A percentile compares a stretch with the other conserved stretches of the same genome.
These are phyloP conservation scores for Ustilago xerochloae DNA, from an alignment of 1,284 basidiomycete genomes.

Conservation along the genomic window DNA sequence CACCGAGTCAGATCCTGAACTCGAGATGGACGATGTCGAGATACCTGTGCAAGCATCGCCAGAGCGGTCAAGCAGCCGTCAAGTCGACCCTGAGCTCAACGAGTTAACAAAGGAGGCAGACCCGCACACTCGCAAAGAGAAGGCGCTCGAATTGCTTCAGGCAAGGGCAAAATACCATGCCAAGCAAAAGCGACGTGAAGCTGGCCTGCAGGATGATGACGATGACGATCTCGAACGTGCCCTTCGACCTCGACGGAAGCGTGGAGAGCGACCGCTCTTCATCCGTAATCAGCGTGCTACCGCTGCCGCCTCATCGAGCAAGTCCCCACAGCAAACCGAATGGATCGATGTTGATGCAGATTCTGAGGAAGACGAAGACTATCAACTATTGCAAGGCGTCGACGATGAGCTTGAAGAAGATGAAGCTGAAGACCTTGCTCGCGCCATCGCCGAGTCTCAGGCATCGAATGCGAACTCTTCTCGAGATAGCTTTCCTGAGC, in stretches of 20 bases:
- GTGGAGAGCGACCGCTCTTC: slow-evolving; percentile 40
- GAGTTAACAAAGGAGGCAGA: slow-evolving; percentile 44
- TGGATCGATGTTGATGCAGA: slow-evolving; percentile 45
- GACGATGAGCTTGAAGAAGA: slow-evolving; percentile 48
- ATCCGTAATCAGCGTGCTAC: slow-evolving; percentile 18
- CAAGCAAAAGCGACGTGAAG: slow-evolving; percentile 50
- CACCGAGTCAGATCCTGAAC: slow-evolving; percentile 39
- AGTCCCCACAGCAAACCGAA: slow-evolving; percentile 9
- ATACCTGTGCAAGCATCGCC: slow-evolving; percentile 35
- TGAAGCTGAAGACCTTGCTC: slow-evolving; percentile 55
- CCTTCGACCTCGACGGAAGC: slow-evolving; percentile 18
- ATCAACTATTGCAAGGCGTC: slow-evolving; percentile 8
- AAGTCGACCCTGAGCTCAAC: slow-evolving; percentile 50
- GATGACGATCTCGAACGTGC: slow-evolving; percentile 18
- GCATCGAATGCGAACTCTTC: neutral
- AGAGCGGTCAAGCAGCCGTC: slow-evolving; percentile 2
- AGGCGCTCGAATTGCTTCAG: slow-evolving; percentile 49
- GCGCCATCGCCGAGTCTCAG: slow-evolving; percentile 50
- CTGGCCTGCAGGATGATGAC: slow-evolving; percentile 47
- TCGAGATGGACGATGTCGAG: slow-evolving; percentile 64
- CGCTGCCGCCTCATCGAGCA: neutral
- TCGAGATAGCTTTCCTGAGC: neutral
- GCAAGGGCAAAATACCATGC: slow-evolving; percentile 55
- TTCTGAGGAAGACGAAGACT: slow-evolving; percentile 18
- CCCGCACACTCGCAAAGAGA: slow-evolving; percentile 53